Evolutionary conservation across 306 rosid genomes (phyloP).

Genomic region (Malus fusca): DNA sequence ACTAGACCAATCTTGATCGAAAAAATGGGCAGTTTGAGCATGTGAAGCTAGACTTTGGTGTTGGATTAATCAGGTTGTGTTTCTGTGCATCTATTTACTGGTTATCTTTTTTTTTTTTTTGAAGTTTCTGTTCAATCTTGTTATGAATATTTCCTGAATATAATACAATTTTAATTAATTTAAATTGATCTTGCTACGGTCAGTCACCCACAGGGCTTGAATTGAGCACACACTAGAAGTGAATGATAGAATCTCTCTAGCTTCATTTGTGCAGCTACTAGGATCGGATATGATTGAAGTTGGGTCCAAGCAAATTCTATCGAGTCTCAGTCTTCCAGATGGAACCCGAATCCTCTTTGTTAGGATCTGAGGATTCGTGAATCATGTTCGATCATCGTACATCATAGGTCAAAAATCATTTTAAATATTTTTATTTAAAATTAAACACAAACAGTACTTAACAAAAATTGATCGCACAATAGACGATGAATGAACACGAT

Average conservation of each 20-base stretch:
- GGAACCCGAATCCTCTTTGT: too few species aligned
- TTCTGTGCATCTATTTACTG: constrained; percentile 15
- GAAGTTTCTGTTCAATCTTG: constrained; percentile 7
- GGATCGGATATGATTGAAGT: too few species aligned
- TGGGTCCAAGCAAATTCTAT: too few species aligned
- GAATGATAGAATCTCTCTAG: neutral
- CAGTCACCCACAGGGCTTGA: neutral
- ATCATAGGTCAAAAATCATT: too few species aligned
- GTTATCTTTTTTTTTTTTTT: constrained; percentile 13
- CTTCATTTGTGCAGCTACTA: too few species aligned
- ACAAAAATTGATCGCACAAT: accelerated
- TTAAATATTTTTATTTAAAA: too few species aligned
- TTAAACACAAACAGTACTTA: too few species aligned
- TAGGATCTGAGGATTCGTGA: accelerated
- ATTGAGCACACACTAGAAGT: neutral
- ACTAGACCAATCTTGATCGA: constrained; percentile 13
- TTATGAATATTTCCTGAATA: constrained; percentile 4
- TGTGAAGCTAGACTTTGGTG: constrained; percentile 16
- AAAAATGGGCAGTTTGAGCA: constrained; percentile 13
- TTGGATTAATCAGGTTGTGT: constrained; percentile 11
- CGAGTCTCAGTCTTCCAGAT: too few species aligned
- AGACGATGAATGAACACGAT: accelerated
- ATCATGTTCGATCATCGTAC: too few species aligned
- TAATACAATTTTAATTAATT: neutral
- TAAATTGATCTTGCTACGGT: neutral